phyloP scores from a whole-genome alignment of 331 rosid genomes.

The Malus hybrid region DNA sequence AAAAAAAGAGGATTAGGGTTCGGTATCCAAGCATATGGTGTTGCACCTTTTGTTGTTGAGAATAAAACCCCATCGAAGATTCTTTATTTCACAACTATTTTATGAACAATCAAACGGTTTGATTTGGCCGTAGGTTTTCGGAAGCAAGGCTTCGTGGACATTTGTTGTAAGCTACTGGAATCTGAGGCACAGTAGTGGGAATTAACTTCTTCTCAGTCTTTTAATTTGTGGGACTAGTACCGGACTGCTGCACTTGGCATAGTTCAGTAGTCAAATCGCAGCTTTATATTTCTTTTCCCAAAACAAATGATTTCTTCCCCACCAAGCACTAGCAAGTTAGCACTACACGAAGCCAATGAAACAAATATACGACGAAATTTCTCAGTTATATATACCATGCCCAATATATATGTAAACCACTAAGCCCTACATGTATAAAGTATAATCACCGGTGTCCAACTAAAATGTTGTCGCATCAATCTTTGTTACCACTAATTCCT shows the following conservation, averaged over 20 bases:
- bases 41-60: neutral
- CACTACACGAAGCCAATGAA: neutral
- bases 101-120: neutral
- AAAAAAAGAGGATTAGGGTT: neutral
- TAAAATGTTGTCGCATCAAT: conserved; percentile 12
- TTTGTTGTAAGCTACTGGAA: neutral
- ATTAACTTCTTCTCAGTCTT: neutral
- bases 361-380: neutral
- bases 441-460: neutral
- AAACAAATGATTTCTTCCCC: conserved; percentile 5
- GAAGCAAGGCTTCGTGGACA: neutral
- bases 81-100: neutral
- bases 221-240: neutral
- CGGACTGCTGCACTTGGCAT: conserved; percentile 4
- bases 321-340: neutral
- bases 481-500: conserved; percentile 5
- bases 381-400: neutral
- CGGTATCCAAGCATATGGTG: neutral
- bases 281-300: neutral
- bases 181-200: neutral
- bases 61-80: neutral
- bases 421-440: conserved; percentile 12
- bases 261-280: neutral
- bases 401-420: neutral
- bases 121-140: neutral